These are phyloP conservation scores for Trypanosoma theileri DNA, from an alignment of 208 protist genomes.

Conservation along the genomic window DNA sequence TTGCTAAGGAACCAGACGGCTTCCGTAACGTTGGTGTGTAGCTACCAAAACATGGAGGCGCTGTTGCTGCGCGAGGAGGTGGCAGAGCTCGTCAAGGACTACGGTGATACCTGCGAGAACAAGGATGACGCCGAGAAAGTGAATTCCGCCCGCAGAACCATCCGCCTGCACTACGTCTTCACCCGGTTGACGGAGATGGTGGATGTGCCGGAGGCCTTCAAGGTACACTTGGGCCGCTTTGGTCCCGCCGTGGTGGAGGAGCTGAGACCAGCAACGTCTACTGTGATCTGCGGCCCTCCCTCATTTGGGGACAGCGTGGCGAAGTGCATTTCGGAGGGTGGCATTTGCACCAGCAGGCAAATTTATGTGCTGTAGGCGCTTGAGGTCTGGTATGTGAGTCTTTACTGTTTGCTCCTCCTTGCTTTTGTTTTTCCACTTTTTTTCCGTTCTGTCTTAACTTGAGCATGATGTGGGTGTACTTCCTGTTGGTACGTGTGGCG, in stretches of 20 bases:
- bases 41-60: slow-evolving; percentile 35
- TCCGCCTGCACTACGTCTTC: slow-evolving; percentile 21
- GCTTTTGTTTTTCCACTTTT: slow-evolving; percentile 4
- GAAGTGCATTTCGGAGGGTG: slow-evolving; percentile 29
- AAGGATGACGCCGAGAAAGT: not conserved
- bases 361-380: slow-evolving; percentile 36
- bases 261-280: slow-evolving; percentile 10
- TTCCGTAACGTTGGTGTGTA: slow-evolving; percentile 56
- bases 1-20: slow-evolving; percentile 39
- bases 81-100: slow-evolving; percentile 26
- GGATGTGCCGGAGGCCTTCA: slow-evolving; percentile 8
- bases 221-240: slow-evolving; percentile 19
- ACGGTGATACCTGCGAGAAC: not conserved
- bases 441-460: slow-evolving; percentile 22
- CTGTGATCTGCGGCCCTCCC: slow-evolving; percentile 62
- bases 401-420: slow-evolving; percentile 1
- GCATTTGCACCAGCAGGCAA: slow-evolving; percentile 34
- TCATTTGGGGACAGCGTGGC: slow-evolving; percentile 40
- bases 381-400: no score
- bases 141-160: not conserved
- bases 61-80: slow-evolving; percentile 51
- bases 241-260: slow-evolving; percentile 19
- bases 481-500: no score
- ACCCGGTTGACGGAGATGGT: slow-evolving; percentile 1
- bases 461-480: no score